A percentile compares a stretch with the other conserved stretches of the same genome.
Evolutionary conservation across 108 stramenopile species (phyloP).

Genomic region (Skeletonema grethae): DNA sequence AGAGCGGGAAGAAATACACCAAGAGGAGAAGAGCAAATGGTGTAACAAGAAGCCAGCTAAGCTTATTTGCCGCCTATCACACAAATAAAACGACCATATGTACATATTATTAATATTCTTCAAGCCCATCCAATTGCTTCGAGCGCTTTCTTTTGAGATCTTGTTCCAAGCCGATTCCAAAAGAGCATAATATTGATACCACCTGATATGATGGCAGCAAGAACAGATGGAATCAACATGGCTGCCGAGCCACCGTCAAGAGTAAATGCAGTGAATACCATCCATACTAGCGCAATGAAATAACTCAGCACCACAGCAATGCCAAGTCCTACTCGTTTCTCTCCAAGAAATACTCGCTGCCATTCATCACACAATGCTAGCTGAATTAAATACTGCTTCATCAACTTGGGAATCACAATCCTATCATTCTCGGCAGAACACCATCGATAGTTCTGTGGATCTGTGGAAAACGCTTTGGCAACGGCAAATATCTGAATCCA

Average conservation of each 20-base stretch:
- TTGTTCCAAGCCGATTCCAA: constrained; percentile 52
- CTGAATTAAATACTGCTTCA: constrained; percentile 64
- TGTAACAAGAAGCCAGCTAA: constrained; percentile 3
- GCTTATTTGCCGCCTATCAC: no score
- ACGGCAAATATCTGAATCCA: constrained; percentile 52
- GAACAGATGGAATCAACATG: constrained; percentile 56
- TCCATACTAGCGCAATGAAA: constrained; percentile 44
- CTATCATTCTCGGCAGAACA: constrained; percentile 31
- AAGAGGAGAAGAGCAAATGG: not conserved
- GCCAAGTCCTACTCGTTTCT: constrained; percentile 73
- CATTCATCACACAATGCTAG: constrained; percentile 74
- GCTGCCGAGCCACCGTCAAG: constrained; percentile 51
- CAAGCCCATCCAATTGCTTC: constrained; percentile 40
- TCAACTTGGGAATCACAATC: constrained; percentile 39
- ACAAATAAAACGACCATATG: not conserved
- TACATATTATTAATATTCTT: not conserved
- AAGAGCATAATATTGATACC: constrained; percentile 66
- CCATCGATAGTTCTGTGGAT: constrained; percentile 42
- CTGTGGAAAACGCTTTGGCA: constrained; percentile 51
- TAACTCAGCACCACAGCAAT: constrained; percentile 47
- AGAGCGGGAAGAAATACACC: not conserved
- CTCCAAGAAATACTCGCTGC: constrained; percentile 73
- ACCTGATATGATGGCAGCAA: constrained; percentile 62
- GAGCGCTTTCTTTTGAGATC: constrained; percentile 42
- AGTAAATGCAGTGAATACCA: constrained; percentile 47